These are phyloP conservation scores for Entamoeba nuttalli DNA, from an alignment of 208 protist species.

Conservation along the genomic window DNA sequence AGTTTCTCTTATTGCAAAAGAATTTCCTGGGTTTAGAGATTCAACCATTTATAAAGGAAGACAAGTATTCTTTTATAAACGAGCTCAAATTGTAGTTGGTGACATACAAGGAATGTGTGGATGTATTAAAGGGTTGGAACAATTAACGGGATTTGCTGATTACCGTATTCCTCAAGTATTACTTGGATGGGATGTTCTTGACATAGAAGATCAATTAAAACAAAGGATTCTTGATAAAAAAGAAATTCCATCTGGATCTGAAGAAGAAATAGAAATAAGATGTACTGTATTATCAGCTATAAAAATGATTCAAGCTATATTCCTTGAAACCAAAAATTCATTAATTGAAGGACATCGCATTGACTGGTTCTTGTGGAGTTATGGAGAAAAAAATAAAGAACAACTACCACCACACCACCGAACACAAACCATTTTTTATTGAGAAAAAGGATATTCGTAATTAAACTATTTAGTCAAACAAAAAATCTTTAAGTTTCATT, in stretches of 20 bases:
- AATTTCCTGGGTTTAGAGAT: neutral
- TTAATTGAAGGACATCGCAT: neutral
- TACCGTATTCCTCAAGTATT: constrained; percentile 1
- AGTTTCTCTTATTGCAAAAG: neutral
- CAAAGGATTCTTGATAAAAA: neutral
- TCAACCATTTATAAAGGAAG: neutral
- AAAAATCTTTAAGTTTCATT: no score
- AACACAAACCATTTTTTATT: neutral
- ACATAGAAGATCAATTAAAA: neutral
- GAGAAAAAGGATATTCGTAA: neutral
- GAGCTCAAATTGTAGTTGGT: neutral
- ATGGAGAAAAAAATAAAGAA: neutral
- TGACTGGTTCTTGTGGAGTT: neutral
- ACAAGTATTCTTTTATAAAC: neutral
- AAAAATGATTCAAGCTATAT: neutral
- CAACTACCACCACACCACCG: neutral
- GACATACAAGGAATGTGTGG: neutral
- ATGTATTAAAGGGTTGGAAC: neutral
- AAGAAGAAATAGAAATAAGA: neutral
- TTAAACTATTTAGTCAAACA: no score
- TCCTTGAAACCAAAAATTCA: neutral
- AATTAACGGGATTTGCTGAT: constrained; percentile 4
- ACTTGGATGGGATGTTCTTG: neutral
- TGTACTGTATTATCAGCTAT: neutral
- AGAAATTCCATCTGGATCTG: neutral